These are phyloP conservation scores for Populus deltoides DNA, from an alignment of 345 rosid genomes.

Conservation along the genomic window DNA sequence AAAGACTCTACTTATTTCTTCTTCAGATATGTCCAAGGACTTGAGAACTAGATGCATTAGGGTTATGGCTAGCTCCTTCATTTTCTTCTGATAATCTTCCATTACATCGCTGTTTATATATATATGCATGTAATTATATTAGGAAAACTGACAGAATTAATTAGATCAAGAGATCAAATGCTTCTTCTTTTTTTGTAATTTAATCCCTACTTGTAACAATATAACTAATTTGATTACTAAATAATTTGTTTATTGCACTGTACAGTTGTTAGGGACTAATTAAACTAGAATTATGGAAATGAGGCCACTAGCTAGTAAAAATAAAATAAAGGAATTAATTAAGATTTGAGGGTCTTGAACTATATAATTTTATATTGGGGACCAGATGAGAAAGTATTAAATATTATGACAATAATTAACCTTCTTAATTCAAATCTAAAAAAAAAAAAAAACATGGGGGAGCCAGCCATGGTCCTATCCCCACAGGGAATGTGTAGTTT, in stretches of 20 bases:
- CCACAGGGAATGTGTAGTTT: too few relatives aligned
- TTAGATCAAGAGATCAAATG: background rate
- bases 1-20: constrained; percentile 30
- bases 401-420: too few relatives aligned
- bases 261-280: too few relatives aligned
- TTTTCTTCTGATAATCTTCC: constrained; percentile 64
- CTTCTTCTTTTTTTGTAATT: background rate
- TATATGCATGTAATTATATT: background rate
- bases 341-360: too few relatives aligned
- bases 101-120: constrained; percentile 46
- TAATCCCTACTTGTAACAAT: background rate
- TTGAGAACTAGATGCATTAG: constrained; percentile 45
- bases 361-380: background rate
- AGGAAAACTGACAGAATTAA: background rate
- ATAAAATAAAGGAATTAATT: too few relatives aligned
- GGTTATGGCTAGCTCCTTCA: constrained; percentile 51
- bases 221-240: too few relatives aligned
- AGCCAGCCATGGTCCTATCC: background rate
- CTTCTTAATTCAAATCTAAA: background rate
- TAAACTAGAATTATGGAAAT: too few relatives aligned
- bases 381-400: background rate
- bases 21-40: constrained; percentile 36
- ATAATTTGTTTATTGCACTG: too few relatives aligned
- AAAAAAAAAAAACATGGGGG: background rate
- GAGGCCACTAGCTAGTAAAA: too few relatives aligned